Conservation (phyloP, 768 basidiomycete species). For the Boletellus ananiceps region DNA sequence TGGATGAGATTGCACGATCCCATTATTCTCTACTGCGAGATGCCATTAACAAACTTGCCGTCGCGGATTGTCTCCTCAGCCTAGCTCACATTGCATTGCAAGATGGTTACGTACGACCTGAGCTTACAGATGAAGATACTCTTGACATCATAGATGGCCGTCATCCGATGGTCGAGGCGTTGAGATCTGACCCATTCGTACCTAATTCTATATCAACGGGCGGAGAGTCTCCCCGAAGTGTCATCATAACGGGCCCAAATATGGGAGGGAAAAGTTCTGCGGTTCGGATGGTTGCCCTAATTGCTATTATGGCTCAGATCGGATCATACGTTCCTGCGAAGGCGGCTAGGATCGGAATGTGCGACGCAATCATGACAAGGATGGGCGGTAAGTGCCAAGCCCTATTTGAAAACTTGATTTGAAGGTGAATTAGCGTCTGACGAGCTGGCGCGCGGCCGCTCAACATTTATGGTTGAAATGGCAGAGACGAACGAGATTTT, state of each 20-base stretch:
- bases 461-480: constrained; percentile 98
- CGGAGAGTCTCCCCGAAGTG: constrained; percentile 44
- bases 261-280: constrained; percentile 88
- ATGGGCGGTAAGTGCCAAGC: constrained; percentile 69
- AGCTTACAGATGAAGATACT: constrained; percentile 59
- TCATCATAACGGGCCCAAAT: constrained; percentile 81
- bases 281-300: constrained; percentile 74
- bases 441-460: constrained; percentile 79
- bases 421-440: constrained; percentile 60
- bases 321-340: constrained; percentile 88
- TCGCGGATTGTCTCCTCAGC: constrained; percentile 82
- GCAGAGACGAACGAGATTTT: constrained; percentile 90
- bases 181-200: constrained; percentile 78
- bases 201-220: constrained; percentile 76
- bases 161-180: constrained; percentile 88
- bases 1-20: constrained; percentile 60
- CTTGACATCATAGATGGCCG: constrained; percentile 80
- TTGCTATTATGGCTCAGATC: constrained; percentile 78
- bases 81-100: constrained; percentile 76
- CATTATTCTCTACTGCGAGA: constrained; percentile 71
- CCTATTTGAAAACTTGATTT: background rate
- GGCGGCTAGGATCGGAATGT: constrained; percentile 66
- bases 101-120: constrained; percentile 73
- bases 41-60: constrained; percentile 75
- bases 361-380: constrained; percentile 82